These are phyloP conservation scores for Pythium scleroteichum DNA, from an alignment of 352 stramenopile species.

Conservation along the genomic window DNA sequence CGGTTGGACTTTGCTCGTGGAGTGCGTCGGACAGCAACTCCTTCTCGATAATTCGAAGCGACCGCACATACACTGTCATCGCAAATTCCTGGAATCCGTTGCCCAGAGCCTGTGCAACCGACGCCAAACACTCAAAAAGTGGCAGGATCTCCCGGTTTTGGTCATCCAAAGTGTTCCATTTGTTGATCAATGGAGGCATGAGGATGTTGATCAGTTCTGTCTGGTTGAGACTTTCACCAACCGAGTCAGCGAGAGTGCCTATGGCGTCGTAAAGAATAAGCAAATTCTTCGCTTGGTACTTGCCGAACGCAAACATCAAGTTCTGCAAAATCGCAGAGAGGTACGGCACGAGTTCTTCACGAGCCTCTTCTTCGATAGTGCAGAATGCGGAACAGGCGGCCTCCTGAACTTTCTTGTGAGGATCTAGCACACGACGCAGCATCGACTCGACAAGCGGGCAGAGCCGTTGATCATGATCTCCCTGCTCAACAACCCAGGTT, in stretches of 20 bases:
- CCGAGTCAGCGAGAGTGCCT: slow-evolving; percentile 93
- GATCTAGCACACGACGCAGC: slow-evolving; percentile 87
- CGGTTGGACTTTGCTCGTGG: slow-evolving; percentile 71
- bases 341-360: slow-evolving; percentile 92
- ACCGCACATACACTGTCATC: slow-evolving; percentile 77
- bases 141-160: slow-evolving; percentile 81
- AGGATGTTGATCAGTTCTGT: slow-evolving; percentile 90
- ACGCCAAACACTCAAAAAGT: slow-evolving; percentile 90
- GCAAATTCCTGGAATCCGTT: slow-evolving; percentile 89
- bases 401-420: slow-evolving; percentile 95
- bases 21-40: slow-evolving; percentile 82
- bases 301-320: slow-evolving; percentile 91
- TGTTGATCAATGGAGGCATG: slow-evolving; percentile 92
- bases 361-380: slow-evolving; percentile 93
- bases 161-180: slow-evolving; percentile 89
- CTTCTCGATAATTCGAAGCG: slow-evolving; percentile 82
- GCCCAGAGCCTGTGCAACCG: slow-evolving; percentile 80
- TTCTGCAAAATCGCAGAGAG: slow-evolving; percentile 91
- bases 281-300: slow-evolving; percentile 94
- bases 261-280: slow-evolving; percentile 97
- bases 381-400: slow-evolving; percentile 94
- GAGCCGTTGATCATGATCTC: slow-evolving; percentile 78
- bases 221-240: slow-evolving; percentile 92
- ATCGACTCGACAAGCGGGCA: slow-evolving; percentile 85
- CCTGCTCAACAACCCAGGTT: slow-evolving; percentile 91